These are phyloP conservation scores for Paecilomyces dactylethromorphus DNA, from an alignment of 2,329 filamentous ascomycete genomes.

Conservation along the genomic window DNA sequence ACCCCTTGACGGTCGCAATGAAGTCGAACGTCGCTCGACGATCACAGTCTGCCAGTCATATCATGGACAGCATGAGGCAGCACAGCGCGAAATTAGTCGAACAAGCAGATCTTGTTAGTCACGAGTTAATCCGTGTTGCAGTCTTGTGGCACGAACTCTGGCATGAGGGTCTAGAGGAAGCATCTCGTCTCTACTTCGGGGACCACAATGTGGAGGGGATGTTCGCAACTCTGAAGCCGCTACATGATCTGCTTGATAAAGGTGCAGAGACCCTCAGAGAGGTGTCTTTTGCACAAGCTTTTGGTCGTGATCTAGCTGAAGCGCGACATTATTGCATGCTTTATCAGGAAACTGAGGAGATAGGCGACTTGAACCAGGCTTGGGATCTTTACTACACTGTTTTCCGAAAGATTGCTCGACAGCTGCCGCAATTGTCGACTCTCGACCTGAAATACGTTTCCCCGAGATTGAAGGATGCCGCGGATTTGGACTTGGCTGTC, in stretches of 20 bases:
- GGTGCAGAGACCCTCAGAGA: constrained; percentile 91
- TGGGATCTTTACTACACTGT: constrained; percentile 99
- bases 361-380: constrained; percentile 92
- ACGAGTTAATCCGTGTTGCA: constrained; percentile 93
- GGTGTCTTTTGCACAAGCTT: constrained; percentile 95
- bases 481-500: constrained; percentile 86
- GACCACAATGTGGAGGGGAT: constrained; percentile 97
- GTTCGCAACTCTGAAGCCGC: constrained; percentile 81
- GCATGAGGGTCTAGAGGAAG: constrained; percentile 97
- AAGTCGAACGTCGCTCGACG: constrained; percentile 84
- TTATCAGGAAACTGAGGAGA: constrained; percentile 80
- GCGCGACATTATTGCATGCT: constrained; percentile 94
- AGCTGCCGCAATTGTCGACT: constrained; percentile 85
- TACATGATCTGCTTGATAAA: constrained; percentile 85
- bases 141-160: constrained; percentile 98
- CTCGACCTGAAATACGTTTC: constrained; percentile 96
- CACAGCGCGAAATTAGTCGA: constrained; percentile 90
- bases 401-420: constrained; percentile 89
- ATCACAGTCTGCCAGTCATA: constrained; percentile 79
- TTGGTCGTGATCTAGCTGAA: constrained; percentile 89
- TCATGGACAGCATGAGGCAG: constrained; percentile 97
- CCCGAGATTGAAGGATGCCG: constrained; percentile 79
- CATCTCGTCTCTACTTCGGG: constrained; percentile 91
- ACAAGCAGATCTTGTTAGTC: constrained; percentile 90
- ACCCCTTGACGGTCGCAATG: constrained; percentile 94